These are phyloP conservation scores for Malus sylvestris DNA, from an alignment of 306 rosid genomes.

Conservation along the genomic window DNA sequence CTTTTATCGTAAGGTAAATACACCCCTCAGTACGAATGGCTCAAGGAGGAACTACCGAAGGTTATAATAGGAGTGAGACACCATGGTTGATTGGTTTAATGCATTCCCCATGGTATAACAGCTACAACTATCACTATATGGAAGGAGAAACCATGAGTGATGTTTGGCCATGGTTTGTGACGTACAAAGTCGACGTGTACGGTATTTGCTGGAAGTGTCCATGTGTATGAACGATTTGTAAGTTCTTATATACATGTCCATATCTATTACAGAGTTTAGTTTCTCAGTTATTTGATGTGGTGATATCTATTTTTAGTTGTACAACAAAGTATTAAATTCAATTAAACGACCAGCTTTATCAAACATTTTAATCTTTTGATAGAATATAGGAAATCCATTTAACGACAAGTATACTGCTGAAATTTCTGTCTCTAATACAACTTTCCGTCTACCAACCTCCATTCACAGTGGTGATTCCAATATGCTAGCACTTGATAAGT, in stretches of 20 bases:
- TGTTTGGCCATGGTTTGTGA: slow-evolving; percentile 55
- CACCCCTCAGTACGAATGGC: slow-evolving; percentile 41
- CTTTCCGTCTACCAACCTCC: too few species aligned
- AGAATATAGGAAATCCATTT: too few species aligned
- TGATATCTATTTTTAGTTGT: too few species aligned
- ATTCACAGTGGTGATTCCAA: not conserved
- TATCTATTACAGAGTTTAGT: too few species aligned
- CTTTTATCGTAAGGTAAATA: not conserved
- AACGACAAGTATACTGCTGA: too few species aligned
- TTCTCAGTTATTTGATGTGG: too few species aligned
- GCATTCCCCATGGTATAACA: slow-evolving; percentile 42
- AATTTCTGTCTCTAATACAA: too few species aligned
- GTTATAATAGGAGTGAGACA: slow-evolving; percentile 36
- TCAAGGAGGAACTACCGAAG: slow-evolving; percentile 26
- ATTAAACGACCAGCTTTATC: too few species aligned
- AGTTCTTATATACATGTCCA: slow-evolving; percentile 1
- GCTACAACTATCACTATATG: slow-evolving; percentile 38
- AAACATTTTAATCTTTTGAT: too few species aligned
- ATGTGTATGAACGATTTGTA: slow-evolving; percentile 75
- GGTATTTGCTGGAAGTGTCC: slow-evolving; percentile 73
- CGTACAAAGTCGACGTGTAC: slow-evolving; percentile 55
- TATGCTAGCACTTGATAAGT: not conserved
- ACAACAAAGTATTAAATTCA: too few species aligned
- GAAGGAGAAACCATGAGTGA: slow-evolving; percentile 75
- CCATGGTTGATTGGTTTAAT: slow-evolving; percentile 40